These are phyloP conservation scores for Pseudocohnilembus persalinus DNA, from an alignment of 169 alveolate genomes.

Conservation along the genomic window DNA sequence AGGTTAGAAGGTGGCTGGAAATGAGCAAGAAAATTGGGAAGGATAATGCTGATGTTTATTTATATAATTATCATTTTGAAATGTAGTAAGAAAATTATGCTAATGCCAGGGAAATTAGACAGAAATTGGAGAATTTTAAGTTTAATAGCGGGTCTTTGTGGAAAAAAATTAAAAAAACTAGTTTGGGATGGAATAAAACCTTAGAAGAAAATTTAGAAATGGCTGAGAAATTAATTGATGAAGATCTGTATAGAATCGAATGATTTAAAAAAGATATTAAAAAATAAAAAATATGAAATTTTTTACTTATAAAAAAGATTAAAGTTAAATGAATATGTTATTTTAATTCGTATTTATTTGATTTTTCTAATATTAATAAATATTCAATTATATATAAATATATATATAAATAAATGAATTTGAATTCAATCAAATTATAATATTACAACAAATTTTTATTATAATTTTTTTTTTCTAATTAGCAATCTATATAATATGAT, in stretches of 20 bases:
- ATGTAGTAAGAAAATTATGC: constrained; percentile 77
- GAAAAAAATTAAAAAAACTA: neutral
- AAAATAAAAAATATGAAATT: no score
- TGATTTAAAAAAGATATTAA: neutral
- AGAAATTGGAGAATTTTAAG: neutral
- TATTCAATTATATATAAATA: no score
- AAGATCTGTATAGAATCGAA: neutral
- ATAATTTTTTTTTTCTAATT: no score
- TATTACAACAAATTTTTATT: no score
- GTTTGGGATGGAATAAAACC: neutral
- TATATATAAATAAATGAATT: no score
- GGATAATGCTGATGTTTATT: constrained; percentile 96
- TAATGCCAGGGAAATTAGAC: constrained; percentile 23
- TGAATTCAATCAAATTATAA: no score
- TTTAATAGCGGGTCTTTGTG: neutral
- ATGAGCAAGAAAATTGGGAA: constrained; percentile 90
- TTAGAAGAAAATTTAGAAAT: no score
- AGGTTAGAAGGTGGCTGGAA: constrained; percentile 96
- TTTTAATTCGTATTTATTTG: no score
- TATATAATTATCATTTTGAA: constrained; percentile 91
- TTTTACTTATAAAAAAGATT: no score
- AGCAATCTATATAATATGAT: no score
- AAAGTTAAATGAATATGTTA: no score
- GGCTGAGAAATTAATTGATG: neutral
- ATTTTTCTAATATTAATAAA: no score